Percentiles rank a stretch among this genome's conserved stretches.
Conservation (phyloP, 306 rosid species). For the Morella rubra region DNA sequence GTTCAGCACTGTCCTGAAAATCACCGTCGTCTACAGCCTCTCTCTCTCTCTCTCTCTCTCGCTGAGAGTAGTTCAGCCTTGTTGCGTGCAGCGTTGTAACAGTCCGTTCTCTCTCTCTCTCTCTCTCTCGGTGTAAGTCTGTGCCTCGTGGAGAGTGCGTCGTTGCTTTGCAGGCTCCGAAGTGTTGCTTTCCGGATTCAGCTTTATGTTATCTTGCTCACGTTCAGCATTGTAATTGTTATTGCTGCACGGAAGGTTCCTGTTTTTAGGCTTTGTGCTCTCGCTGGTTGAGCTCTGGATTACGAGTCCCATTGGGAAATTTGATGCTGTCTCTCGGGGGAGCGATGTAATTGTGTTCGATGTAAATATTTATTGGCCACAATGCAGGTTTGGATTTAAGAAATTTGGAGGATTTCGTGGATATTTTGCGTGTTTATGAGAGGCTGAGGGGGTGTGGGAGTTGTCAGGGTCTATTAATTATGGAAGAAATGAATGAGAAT, state of each 20-base stretch:
- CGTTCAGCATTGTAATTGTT: conserved; percentile 11
- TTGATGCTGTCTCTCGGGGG: neutral
- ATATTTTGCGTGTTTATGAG: conserved; percentile 14
- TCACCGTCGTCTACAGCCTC: neutral
- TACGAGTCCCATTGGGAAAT: neutral
- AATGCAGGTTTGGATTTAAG: conserved; percentile 31
- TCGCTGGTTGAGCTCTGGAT: neutral
- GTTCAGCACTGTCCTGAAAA: neutral
- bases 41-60: neutral
- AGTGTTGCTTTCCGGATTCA: conserved; percentile 41
- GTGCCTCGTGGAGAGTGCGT: conserved; percentile 19
- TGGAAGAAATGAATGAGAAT: conserved; percentile 58
- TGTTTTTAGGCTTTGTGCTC: neutral
- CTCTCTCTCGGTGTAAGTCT: neutral
- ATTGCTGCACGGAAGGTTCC: conserved; percentile 30
- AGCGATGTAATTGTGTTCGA: neutral
- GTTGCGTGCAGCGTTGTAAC: conserved; percentile 24
- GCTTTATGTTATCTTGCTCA: neutral
- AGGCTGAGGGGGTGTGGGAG: conserved; percentile 22
- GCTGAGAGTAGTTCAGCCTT: neutral
- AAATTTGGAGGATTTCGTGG: conserved; percentile 3
- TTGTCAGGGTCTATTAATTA: conserved; percentile 12
- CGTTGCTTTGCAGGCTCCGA: conserved; percentile 36
- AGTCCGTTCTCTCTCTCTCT: conserved; percentile 2
- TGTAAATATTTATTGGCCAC: neutral